Evolutionary conservation across 768 basidiomycete genomes (phyloP).

Genomic region (Dentipellis fragilis): DNA sequence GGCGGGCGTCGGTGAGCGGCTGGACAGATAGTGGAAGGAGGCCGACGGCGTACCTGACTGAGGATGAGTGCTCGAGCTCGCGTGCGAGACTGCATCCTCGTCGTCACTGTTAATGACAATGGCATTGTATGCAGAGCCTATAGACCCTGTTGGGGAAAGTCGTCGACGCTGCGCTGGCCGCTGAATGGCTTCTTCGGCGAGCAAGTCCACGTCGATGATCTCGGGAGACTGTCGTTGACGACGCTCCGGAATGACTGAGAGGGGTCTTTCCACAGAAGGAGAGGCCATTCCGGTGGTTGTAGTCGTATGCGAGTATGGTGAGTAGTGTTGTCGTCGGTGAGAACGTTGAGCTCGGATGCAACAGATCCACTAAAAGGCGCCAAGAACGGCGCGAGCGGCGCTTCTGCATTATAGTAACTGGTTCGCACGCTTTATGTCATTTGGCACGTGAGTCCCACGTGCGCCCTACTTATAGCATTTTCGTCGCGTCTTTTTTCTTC

Average conservation of each 20-base stretch:
- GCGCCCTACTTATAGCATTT: not conserved
- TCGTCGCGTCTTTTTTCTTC: not conserved
- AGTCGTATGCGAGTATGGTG: not conserved
- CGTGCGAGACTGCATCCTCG: conserved; percentile 12
- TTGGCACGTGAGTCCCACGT: too few relatives aligned
- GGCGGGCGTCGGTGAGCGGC: not conserved
- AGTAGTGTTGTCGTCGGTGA: not conserved
- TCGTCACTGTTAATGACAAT: conserved; percentile 33
- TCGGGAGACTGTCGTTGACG: conserved; percentile 12
- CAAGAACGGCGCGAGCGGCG: too few relatives aligned
- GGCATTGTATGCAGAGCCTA: conserved; percentile 12
- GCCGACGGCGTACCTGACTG: conserved; percentile 11
- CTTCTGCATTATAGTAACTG: not conserved
- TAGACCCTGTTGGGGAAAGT: not conserved
- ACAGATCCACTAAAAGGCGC: not conserved
- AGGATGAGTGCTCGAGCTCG: not conserved
- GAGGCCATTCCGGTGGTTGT: not conserved
- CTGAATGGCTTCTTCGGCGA: conserved; percentile 24
- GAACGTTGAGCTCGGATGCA: not conserved
- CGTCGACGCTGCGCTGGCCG: conserved; percentile 9
- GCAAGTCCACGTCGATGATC: conserved; percentile 36
- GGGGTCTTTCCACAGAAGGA: not conserved
- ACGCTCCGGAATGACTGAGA: conserved; percentile 10
- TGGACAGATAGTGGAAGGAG: conserved; percentile 13
- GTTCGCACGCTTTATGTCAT: not conserved